A percentile compares a stretch with the other conserved stretches of the same genome.
Evolutionary conservation across 306 rosid species (phyloP).

Genomic region (Crotalaria pallida): DNA sequence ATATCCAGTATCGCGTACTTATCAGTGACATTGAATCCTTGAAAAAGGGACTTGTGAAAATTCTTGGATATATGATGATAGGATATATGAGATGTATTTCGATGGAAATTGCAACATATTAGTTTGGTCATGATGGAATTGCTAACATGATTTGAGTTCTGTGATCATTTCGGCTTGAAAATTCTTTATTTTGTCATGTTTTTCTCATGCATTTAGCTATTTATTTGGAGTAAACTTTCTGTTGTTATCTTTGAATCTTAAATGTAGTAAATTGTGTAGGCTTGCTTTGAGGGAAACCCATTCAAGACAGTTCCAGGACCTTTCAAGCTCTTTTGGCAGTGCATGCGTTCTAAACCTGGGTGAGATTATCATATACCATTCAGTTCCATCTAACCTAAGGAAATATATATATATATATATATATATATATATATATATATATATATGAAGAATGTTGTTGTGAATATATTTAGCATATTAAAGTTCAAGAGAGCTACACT

Average conservation of each 20-base stretch:
- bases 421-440: too few species aligned
- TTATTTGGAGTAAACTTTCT: not conserved
- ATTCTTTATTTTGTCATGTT: not conserved
- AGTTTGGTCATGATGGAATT: not conserved
- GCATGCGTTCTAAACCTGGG: constrained; percentile 99
- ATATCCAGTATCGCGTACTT: too few species aligned
- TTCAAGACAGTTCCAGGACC: constrained; percentile 96
- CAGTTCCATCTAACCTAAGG: constrained; percentile 8
- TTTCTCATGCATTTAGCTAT: not conserved
- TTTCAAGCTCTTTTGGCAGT: constrained; percentile 89
- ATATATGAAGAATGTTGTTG: too few species aligned
- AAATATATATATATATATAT: too few species aligned
- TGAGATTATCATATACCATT: constrained; percentile 16
- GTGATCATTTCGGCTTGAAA: constrained; percentile 4
- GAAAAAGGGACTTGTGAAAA: not conserved
- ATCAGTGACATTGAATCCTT: not conserved
- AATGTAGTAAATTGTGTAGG: constrained; percentile 41
- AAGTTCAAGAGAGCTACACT: not conserved
- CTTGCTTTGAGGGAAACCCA: constrained; percentile 95
- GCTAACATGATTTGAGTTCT: not conserved
- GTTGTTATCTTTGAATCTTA: not conserved
- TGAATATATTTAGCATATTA: not conserved
- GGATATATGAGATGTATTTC: not conserved
- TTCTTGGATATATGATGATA: not conserved
- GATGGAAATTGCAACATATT: not conserved